Evolutionary conservation across 305 asterid genomes (phyloP).

Genomic region (Solanum hybrid): DNA sequence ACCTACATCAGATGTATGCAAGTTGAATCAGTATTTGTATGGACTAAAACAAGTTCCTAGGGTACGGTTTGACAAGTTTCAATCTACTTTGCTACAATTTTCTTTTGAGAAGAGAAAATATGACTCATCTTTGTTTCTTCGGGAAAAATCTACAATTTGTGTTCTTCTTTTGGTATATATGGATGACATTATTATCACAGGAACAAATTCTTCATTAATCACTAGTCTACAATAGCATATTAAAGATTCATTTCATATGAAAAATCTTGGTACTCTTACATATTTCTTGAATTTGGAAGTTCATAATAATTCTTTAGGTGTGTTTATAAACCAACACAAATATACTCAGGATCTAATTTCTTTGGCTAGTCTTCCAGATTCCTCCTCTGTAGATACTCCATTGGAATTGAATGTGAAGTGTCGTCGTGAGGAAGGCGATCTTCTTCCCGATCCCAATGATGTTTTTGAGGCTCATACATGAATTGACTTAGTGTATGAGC

Average conservation of each 20-base stretch:
- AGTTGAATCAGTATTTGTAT: background rate
- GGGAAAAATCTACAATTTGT: too few relatives aligned
- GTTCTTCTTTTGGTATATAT: background rate
- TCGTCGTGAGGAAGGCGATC: background rate
- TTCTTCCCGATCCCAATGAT: background rate
- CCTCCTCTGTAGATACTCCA: background rate
- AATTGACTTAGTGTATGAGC: too few relatives aligned
- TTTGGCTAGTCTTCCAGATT: background rate
- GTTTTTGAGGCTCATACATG: too few relatives aligned
- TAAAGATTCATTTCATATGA: background rate
- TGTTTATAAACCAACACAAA: background rate
- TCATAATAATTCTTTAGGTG: background rate
- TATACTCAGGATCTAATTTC: background rate
- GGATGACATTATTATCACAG: background rate
- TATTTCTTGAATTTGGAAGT: background rate
- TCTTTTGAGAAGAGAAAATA: background rate
- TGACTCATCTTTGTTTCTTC: background rate
- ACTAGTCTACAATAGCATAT: background rate
- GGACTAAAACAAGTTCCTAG: too few relatives aligned
- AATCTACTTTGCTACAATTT: too few relatives aligned
- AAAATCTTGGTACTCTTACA: too few relatives aligned
- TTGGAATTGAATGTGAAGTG: background rate
- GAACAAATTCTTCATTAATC: background rate
- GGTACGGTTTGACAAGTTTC: too few relatives aligned
- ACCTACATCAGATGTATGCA: background rate